Base-by-base conservation (phyloP, 805 yeast genomes). In the Priceomyces fermenticarens region DNA sequence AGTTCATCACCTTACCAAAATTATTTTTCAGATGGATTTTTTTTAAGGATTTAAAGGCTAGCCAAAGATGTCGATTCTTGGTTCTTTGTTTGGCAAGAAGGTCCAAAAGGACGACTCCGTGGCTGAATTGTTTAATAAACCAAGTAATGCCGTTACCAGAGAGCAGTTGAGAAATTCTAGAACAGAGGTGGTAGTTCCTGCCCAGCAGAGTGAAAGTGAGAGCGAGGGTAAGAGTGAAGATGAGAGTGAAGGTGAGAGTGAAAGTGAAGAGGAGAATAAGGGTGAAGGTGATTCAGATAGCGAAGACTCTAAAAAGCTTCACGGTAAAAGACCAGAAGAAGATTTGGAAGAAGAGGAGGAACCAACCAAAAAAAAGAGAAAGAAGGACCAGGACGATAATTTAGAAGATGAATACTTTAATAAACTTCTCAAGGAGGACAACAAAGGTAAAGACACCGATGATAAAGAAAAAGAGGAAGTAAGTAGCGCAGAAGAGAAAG, bases 331-430 rank as follows among this genome's bases (percentile, higher is more conserved):
- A 17, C 26, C 25, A 46, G 44, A 8, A 38, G 43, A n/a, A 38
- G 36, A 25, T 32, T 35, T 9, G 42, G 13, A 41, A 41, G 30
- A n/a, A n/a, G n/a, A n/a, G n/a, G n/a, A 40, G 35, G 41, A 20
- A 20, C 25, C 25, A 8, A 20, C 25, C 7, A 20, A 20, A 38
- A 53, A 51, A 39, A 51, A 53, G 40, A 47, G 51, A 35, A 54
- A 54, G 17, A 11, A 6, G 27, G 73, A 65, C 20, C 72, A 62
- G 16, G 60, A 74, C 35, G 77, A 66, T 15, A 83, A 78, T 47
- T 59, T 80, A 33, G 87, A 82, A 59, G 73, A 70, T 7, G 66
- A 63, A 35, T 82, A 82, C 55, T 71, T 73, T 50, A 65, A 68
- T 17, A 78, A 79, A 47, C 50, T 79, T n/a, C 55, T 74, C 38